Evolutionary conservation across 176 grass and related monocot species (phyloP), one percentile per base, ranked within the genome.

Genomic region (Metroxylon sagu): DNA sequence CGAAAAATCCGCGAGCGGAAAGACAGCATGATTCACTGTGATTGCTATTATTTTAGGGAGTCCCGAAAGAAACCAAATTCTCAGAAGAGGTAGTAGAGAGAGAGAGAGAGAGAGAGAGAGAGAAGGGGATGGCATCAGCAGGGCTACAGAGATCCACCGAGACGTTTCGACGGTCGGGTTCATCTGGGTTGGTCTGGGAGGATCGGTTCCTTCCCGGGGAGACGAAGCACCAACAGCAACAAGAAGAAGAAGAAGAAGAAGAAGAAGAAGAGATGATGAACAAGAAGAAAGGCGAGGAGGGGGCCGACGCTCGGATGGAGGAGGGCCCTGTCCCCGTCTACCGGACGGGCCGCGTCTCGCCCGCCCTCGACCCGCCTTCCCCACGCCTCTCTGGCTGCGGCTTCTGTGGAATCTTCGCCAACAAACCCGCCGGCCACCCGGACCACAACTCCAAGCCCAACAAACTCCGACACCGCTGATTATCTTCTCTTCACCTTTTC

Each of bases 81-180:
- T 14, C 5, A 4, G 6, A 35, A 35, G 6, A 35, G 31, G 31
- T 1, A 35, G 6, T 35, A 7, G 31, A 35, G 2, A 43, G 35
- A 43, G 35, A 43, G 35, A 3, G 10, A 54, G 4, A 2, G 28
- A 54, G 30, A 26, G 31, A 54, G 18, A 14, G 64, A 18, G 10
- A 5, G 6, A 19, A n/a, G 64, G 56, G 43, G 58, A 51, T 18
- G 31, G 4, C 48, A 25, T 3, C 49, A 60, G 89, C 79, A n/a
- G 85, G 72, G 25, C 67, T 95, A 74, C 89, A 89, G 79, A 72
- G 89, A 14, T 95, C 89, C 12, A 89, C 65, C 68, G 84, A 84
- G 72, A 95, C 89, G 64, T 95, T 85, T 71, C 82, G 89, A 75
- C 79, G 89, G 75, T 89, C 85, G 14, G 89, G 89, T 26, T 95